phyloP scores from a whole-genome alignment of 2,329 filamentous ascomycete species.

The Botrytis tulipae region DNA sequence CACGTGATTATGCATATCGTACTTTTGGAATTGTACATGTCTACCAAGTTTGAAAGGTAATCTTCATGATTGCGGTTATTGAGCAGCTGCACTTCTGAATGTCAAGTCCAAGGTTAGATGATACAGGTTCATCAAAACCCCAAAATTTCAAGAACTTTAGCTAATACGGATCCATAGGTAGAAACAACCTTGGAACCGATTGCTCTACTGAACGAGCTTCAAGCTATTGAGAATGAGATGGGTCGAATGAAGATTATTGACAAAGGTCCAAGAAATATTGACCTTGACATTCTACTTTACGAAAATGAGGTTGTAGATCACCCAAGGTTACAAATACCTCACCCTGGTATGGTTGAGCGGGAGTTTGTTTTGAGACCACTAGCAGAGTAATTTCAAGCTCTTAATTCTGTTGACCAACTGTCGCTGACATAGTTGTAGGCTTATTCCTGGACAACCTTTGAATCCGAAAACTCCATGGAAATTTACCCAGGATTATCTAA shows the following conservation, averaged over 20 bases:
- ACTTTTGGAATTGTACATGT: neutral
- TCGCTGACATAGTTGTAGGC: slow-evolving; percentile 41
- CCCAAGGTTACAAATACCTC: slow-evolving; percentile 78
- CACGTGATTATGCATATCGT: neutral
- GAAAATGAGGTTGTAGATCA: slow-evolving; percentile 63
- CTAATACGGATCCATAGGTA: slow-evolving; percentile 47
- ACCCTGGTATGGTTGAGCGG: slow-evolving; percentile 79
- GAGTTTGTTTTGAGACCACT: slow-evolving; percentile 92
- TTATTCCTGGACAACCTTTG: slow-evolving; percentile 55
- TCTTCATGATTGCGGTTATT: neutral
- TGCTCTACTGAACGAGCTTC: slow-evolving; percentile 74
- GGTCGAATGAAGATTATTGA: slow-evolving; percentile 83
- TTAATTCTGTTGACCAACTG: neutral
- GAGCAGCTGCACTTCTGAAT: neutral
- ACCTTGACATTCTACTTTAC: slow-evolving; percentile 89
- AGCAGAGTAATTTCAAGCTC: slow-evolving; percentile 58
- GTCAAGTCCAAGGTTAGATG: neutral
- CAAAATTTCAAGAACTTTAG: neutral
- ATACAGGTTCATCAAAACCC: neutral
- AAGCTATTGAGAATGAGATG: slow-evolving; percentile 76
- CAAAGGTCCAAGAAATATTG: slow-evolving; percentile 92
- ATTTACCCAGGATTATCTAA: slow-evolving; percentile 58
- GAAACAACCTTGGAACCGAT: slow-evolving; percentile 75
- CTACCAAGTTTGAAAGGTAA: neutral
- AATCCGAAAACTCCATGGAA: slow-evolving; percentile 57